These are phyloP conservation scores for Breynia disticha DNA, from an alignment of 441 rosid genomes.

Conservation along the genomic window DNA sequence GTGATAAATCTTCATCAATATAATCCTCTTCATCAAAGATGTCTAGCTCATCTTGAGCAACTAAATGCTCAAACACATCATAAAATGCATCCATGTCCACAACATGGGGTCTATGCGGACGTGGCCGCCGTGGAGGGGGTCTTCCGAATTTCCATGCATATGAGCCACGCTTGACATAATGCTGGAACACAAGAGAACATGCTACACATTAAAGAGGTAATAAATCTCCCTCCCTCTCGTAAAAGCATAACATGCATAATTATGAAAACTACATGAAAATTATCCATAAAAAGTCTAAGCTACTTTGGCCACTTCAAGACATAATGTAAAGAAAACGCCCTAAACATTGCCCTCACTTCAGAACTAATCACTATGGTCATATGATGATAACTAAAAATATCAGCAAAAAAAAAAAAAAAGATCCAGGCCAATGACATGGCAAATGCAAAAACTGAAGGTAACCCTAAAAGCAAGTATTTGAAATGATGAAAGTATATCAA, in stretches of 20 bases:
- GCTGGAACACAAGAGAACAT: slow-evolving; percentile 69
- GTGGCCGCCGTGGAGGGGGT: slow-evolving; percentile 51
- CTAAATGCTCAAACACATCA: slow-evolving; percentile 38
- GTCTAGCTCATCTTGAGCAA: slow-evolving; percentile 38
- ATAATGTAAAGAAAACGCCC: too few species aligned
- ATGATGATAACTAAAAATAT: too few species aligned
- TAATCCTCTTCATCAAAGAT: slow-evolving; percentile 37
- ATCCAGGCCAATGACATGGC: too few species aligned
- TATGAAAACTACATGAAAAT: too few species aligned
- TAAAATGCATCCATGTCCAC: slow-evolving; percentile 35
- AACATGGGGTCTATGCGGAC: slow-evolving; percentile 33
- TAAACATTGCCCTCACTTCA: too few species aligned
- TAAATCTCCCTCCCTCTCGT: slow-evolving; percentile 27
- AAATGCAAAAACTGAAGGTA: too few species aligned
- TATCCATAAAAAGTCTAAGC: too few species aligned
- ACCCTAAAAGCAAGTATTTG: too few species aligned
- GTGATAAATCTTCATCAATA: slow-evolving; percentile 33
- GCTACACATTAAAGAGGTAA: slow-evolving; percentile 39
- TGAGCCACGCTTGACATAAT: slow-evolving; percentile 72
- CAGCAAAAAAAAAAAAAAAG: too few species aligned
- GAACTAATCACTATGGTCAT: too few species aligned
- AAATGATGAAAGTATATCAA: too few species aligned
- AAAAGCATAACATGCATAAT: not conserved
- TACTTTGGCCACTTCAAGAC: too few species aligned
- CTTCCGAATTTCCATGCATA: slow-evolving; percentile 60